Conservation (phyloP, 1,284 basidiomycete species). For the Ceratobasidium sp. region DNA sequence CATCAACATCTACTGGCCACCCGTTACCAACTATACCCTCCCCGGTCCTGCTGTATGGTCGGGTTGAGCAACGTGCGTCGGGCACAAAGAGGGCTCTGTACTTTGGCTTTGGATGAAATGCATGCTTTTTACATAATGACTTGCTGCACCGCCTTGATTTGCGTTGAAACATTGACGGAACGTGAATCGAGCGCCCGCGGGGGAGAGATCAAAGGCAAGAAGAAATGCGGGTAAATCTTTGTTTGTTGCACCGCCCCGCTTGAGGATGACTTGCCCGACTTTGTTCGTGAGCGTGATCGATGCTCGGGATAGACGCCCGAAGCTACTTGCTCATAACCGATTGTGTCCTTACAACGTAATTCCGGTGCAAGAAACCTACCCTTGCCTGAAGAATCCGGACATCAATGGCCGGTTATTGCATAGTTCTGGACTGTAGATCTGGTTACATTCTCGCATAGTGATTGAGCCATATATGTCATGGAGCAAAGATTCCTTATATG, state of each 20-base stretch:
- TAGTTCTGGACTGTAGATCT: no score
- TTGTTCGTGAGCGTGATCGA: background rate
- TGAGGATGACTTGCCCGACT: slow-evolving; percentile 3
- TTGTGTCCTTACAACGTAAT: no score
- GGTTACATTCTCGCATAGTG: no score
- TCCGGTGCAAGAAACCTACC: no score
- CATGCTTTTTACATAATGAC: background rate
- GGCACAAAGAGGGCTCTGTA: background rate
- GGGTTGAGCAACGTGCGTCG: slow-evolving; percentile 2
- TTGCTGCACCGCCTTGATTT: slow-evolving; percentile 25
- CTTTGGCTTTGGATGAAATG: background rate
- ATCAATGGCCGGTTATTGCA: no score
- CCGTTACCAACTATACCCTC: slow-evolving; percentile 52
- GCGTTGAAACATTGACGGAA: background rate
- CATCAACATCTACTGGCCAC: slow-evolving; percentile 55
- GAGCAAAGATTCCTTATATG: no score
- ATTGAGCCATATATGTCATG: no score
- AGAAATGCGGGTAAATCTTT: background rate
- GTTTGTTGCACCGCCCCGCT: slow-evolving; percentile 1
- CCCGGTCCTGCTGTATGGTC: slow-evolving; percentile 35
- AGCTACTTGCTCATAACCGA: background rate
- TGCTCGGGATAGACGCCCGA: background rate
- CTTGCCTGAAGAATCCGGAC: no score
- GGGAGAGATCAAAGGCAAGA: background rate
- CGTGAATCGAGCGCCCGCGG: slow-evolving; percentile 18